Conservation (phyloP, 2,329 filamentous ascomycete genomes). For the Phialophora tarda region DNA sequence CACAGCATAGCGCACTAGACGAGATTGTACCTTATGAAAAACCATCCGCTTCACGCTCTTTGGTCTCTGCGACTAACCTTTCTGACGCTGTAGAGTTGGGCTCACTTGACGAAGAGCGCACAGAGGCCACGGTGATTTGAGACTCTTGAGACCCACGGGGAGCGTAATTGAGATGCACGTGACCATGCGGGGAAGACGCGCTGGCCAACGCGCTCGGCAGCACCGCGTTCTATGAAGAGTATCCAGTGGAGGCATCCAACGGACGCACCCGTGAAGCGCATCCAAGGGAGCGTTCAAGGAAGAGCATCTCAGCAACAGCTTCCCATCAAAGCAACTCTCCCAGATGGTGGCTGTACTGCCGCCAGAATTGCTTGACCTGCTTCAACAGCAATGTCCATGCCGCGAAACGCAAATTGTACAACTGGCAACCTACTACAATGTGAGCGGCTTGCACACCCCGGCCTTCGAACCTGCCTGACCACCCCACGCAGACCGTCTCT, state of each 20-base stretch:
- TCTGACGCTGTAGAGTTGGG: background rate
- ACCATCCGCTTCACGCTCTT: background rate
- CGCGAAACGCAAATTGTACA: conserved; percentile 51
- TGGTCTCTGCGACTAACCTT: background rate
- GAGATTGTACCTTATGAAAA: conserved; percentile 27
- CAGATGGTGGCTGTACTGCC: conserved; percentile 31
- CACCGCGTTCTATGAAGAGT: background rate
- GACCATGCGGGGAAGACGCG: background rate
- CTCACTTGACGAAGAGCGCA: background rate
- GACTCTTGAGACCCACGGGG: too few relatives aligned
- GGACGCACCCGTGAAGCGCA: background rate
- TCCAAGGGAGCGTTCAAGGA: background rate
- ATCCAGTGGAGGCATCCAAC: too few relatives aligned
- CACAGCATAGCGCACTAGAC: conserved; percentile 24
- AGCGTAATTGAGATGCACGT: background rate
- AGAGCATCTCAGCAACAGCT: background rate
- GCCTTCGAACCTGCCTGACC: background rate
- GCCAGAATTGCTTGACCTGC: conserved; percentile 28
- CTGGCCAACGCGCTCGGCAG: background rate
- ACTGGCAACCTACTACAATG: conserved; percentile 50
- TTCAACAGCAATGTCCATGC: conserved; percentile 47
- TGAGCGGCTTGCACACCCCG: conserved; percentile 32
- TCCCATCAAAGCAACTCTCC: background rate
- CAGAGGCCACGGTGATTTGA: too few relatives aligned
- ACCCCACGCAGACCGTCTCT: conserved; percentile 41